Evolutionary conservation across 2,329 filamentous ascomycete genomes (phyloP).

Genomic region (Penicillium glabrum): DNA sequence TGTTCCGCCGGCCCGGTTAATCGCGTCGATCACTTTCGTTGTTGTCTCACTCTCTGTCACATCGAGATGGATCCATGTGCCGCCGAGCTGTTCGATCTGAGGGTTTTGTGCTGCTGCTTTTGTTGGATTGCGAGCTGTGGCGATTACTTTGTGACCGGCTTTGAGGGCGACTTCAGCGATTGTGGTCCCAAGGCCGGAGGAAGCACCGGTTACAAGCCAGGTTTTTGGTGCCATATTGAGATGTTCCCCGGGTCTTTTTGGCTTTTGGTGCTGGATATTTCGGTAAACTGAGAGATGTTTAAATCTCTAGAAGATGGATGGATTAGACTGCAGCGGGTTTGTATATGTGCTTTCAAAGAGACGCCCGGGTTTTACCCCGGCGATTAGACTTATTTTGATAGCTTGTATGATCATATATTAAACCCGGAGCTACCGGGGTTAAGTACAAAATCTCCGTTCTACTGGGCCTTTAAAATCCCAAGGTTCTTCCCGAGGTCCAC

Average conservation of each 20-base stretch:
- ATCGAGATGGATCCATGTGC: conserved; percentile 16
- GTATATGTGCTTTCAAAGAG: too few relatives aligned
- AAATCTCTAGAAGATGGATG: too few relatives aligned
- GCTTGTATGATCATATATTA: too few relatives aligned
- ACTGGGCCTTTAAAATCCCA: too few relatives aligned
- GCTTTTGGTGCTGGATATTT: too few relatives aligned
- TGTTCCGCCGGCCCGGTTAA: neutral
- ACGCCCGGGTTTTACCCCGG: too few relatives aligned
- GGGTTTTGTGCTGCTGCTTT: conserved; percentile 19
- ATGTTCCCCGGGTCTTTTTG: too few relatives aligned
- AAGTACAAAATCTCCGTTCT: too few relatives aligned
- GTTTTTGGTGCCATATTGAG: conserved; percentile 4
- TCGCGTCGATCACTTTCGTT: conserved; percentile 3
- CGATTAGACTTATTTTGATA: too few relatives aligned
- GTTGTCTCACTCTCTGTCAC: conserved; percentile 5
- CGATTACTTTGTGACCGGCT: conserved; percentile 25
- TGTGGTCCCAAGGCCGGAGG: conserved; percentile 21
- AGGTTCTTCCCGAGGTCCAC: neutral
- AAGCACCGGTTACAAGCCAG: conserved; percentile 23
- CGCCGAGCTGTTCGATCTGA: conserved; percentile 14
- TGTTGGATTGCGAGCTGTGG: conserved; percentile 22
- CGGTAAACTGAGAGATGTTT: neutral
- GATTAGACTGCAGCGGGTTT: too few relatives aligned
- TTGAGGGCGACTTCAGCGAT: conserved; percentile 20
- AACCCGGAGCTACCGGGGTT: too few relatives aligned